Evolutionary conservation across 2,329 filamentous ascomycete genomes (phyloP).

Genomic region (Fusarium metavorans): DNA sequence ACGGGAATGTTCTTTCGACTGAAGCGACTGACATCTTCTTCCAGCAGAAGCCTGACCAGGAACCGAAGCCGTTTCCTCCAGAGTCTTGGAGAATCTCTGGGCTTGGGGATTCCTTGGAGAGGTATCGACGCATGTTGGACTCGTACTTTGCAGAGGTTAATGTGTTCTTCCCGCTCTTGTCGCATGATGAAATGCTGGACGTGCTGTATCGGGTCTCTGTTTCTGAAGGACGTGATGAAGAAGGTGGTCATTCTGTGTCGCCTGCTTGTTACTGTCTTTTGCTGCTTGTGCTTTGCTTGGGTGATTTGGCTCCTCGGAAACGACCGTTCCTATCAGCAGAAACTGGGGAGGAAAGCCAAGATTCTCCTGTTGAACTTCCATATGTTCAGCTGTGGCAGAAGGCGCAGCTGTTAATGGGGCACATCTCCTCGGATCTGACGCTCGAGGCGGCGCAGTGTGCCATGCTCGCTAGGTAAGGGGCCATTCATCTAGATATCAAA

Average conservation of each 20-base stretch:
- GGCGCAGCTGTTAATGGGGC: conserved; percentile 37
- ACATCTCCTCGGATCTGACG: conserved; percentile 32
- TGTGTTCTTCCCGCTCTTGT: conserved; percentile 40
- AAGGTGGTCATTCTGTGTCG: fast-evolving
- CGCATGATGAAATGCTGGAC: not conserved
- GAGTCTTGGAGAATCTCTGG: conserved; percentile 21
- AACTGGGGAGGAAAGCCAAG: not conserved
- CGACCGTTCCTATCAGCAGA: not conserved
- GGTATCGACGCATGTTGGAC: not conserved
- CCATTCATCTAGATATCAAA: not conserved
- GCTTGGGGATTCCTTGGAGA: too few relatives aligned
- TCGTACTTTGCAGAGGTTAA: conserved; percentile 45
- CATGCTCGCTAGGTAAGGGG: conserved; percentile 46
- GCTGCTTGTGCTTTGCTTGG: conserved; percentile 17
- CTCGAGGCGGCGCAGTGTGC: conserved; percentile 43
- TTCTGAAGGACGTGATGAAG: not conserved
- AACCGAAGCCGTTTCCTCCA: not conserved
- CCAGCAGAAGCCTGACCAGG: not conserved
- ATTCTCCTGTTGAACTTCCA: not conserved
- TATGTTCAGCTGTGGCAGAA: conserved; percentile 38
- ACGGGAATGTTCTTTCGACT: not conserved
- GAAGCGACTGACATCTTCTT: conserved; percentile 33
- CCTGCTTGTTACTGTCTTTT: conserved; percentile 15
- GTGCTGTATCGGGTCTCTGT: not conserved
- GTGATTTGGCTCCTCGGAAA: not conserved